phyloP scores from a whole-genome alignment of 2,329 filamentous ascomycete genomes.

The Juglanconis juglandina region DNA sequence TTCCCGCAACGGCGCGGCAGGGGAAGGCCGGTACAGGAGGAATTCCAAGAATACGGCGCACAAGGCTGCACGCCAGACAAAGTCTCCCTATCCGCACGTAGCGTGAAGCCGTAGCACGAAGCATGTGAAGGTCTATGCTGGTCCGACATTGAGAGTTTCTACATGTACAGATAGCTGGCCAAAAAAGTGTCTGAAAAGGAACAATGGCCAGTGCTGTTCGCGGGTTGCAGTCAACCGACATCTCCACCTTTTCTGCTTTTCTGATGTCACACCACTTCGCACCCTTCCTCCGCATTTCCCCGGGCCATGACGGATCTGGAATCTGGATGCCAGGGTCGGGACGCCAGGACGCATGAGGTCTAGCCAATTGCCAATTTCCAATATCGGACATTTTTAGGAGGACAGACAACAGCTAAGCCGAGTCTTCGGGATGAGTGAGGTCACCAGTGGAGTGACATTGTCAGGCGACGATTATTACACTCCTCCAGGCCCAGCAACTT shows the following conservation, averaged over 20 bases:
- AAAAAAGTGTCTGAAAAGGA: too few species aligned
- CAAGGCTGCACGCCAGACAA: too few species aligned
- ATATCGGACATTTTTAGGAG: not conserved
- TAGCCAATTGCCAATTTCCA: not conserved
- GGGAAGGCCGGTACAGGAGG: not conserved
- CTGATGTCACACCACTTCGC: too few species aligned
- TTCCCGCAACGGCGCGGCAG: not conserved
- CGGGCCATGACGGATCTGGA: not conserved
- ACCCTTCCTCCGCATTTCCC: too few species aligned
- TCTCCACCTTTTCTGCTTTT: too few species aligned
- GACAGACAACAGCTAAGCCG: constrained; percentile 2
- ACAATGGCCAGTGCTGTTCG: too few species aligned
- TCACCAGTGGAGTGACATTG: not conserved
- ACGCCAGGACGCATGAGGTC: not conserved
- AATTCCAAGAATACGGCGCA: not conserved
- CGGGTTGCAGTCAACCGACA: too few species aligned
- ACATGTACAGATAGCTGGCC: too few species aligned
- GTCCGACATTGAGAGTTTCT: too few species aligned
- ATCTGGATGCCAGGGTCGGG: too few species aligned
- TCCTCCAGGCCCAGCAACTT: not conserved
- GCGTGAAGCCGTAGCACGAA: not conserved
- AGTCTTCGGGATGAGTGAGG: not conserved
- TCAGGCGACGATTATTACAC: not conserved
- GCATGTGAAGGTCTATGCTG: not conserved
- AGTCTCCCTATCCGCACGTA: not conserved